Evolutionary conservation across 768 basidiomycete genomes (phyloP), one percentile per base, ranked within the genome.

Genomic region (Trametes elegans): DNA sequence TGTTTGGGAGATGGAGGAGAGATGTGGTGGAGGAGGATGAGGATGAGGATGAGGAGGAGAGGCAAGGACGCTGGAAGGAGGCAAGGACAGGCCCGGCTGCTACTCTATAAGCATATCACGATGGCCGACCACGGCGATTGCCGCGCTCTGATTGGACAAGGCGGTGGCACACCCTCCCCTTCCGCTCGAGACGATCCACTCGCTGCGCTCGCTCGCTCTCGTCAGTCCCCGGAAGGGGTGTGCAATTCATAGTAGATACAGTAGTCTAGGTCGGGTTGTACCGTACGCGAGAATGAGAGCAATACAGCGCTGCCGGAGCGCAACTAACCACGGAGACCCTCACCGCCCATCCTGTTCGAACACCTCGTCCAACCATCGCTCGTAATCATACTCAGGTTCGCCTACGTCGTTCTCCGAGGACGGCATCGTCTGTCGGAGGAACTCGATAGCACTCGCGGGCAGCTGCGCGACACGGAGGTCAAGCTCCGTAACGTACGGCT

Each of bases 401-500:
- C 81, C 86, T 7, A 64, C 74, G 6, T 75, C 82, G 42, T 79
- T 82, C 53, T 65, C 62, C 18, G 64, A 69, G 42, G 68, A 73
- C 1, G 95, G 93, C 83, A 98, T 88, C 42, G 82, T 85, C 65
- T 90, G 83, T 29, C 82, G 80, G 58, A 98, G 76, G 70, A 94
- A 98, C 13, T 88, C 83, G 49, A 95, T 84, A 0, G 89, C 81
- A 51, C 79, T 74, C 7, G 76, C 74, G 3, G 96, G 89, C 16
- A 99, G 76, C 55, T 87, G 83, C 21, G 93, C 92, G 49, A 94
- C 73, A 45, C 85, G 82, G 65, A 99, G 79, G 67, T 99, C 96
- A 29, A 97, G 74, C 70, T 98, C 96, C 7, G 95, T 96, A 29
- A 99, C 87, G 62, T 87, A 94, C 14, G 89, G 86, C 93, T 97